Base-by-base conservation (phyloP, 176 grass and related monocot genomes). In the Carex kokanica region DNA sequence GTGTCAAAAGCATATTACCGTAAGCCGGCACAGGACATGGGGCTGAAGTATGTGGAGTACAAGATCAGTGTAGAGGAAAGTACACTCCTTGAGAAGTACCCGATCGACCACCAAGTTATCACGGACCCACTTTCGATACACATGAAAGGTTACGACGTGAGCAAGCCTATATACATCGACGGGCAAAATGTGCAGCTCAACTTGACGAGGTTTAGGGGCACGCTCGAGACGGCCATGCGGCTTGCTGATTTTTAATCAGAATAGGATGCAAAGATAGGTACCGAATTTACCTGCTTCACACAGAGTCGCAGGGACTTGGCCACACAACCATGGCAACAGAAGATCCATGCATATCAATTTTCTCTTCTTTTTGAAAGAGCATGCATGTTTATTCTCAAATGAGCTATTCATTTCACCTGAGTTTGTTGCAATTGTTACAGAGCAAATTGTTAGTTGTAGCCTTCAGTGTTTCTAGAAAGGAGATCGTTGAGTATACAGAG, bases 141-240 rank as follows among this genome's bases (percentile, higher is more conserved):
- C 86, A 87, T 63, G 3, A 47, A 65, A 18, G 91, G 94, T 29
- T 92, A 78, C 85, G 53, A 88, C 16, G 86, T 84, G 62, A 79
- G 91, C 6, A 85, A 85, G 62, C 88, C 89, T 57, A 61, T 89
- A 2, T 97, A 92, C 78, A 88, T 94, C 69, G 74, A 77, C n/a
- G 78, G 88, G 9, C 91, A 97, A 52, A 82, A 94, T 38, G 74
- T 97, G 31, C 72, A 83, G 85, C 91, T 97, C 36, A 91, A 97
- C 74, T 84, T 94, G 59, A 88, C 84, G 5, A 94, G 90, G 84
- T 92, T 97, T 65, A 83, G 78, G 8, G 57, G 75, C 12, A 84
- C 45, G n/a, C 83, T 97, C 10, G 20, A 87, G 84, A 87, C 80
- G 21, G 90, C 86, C 29, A 75, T 89, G 77, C 85, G 90, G 59